Evolutionary conservation across 2,329 filamentous ascomycete genomes (phyloP).

Genomic region (Colletotrichum sidae): DNA sequence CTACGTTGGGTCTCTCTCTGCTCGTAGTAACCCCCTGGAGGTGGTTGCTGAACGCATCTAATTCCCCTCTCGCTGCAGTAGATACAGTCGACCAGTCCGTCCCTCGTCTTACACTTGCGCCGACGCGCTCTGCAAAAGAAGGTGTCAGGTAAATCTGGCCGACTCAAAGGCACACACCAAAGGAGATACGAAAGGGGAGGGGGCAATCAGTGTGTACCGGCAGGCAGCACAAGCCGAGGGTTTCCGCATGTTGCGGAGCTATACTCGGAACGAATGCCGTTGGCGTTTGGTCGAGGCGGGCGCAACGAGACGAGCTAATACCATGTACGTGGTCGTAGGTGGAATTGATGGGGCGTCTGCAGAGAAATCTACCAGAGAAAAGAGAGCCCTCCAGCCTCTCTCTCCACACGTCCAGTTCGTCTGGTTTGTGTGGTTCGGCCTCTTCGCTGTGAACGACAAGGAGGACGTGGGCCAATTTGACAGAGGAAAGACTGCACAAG

Average conservation of each 20-base stretch:
- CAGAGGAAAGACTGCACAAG: not conserved
- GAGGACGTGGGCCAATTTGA: not conserved
- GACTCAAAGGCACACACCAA: not conserved
- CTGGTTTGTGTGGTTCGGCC: too few species aligned
- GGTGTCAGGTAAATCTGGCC: slow-evolving; percentile 27
- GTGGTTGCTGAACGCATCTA: slow-evolving; percentile 56
- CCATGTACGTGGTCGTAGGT: too few species aligned
- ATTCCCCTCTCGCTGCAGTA: slow-evolving; percentile 63
- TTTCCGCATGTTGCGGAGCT: slow-evolving; percentile 35
- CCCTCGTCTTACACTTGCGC: slow-evolving; percentile 35
- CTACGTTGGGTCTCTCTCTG: slow-evolving; percentile 34
- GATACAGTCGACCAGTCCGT: slow-evolving; percentile 58
- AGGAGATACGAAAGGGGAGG: slow-evolving; percentile 11
- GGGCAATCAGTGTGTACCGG: slow-evolving; percentile 28
- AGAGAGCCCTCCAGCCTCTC: too few species aligned
- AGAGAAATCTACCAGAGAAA: too few species aligned
- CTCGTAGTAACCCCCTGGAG: slow-evolving; percentile 37
- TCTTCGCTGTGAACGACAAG: too few species aligned
- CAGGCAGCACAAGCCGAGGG: slow-evolving; percentile 39
- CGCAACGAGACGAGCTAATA: not conserved
- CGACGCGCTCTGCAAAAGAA: slow-evolving; percentile 30
- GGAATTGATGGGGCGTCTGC: not conserved
- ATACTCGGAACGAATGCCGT: slow-evolving; percentile 28
- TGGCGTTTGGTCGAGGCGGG: not conserved
- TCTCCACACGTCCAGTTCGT: too few species aligned